Base-by-base conservation (phyloP, 2,329 filamentous ascomycete species). In the Xylariaceae sp. region DNA sequence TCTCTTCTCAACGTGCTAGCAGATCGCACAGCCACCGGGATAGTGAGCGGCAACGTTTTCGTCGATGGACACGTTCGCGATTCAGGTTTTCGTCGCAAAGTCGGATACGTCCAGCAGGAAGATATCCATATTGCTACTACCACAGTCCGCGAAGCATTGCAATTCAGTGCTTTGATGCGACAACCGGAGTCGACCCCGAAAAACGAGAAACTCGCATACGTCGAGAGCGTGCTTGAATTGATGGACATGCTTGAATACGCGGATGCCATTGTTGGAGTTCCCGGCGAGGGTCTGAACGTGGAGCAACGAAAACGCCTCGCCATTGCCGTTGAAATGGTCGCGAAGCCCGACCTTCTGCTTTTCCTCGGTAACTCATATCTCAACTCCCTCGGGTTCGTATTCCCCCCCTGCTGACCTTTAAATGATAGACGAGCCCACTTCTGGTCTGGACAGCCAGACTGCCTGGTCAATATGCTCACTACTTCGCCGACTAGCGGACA, bases 61-160 rank as follows among this genome's bases (percentile, higher is more conserved):
- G 80, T 85, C 11, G 79, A 84, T 57, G 82, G 82, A 39, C 79
- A 78, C 35, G 84, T 83, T 34, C 84, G 88, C 51, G 89, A 93
- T 64, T 80, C 80, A 49, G 90, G 88, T 0, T 96, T 96, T 80
- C 90, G 95, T 72, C 88, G 92, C 63, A 92, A 91, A 76, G 92
- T 90, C 0, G 92, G 91, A 53, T 96, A 95, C 67, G 92, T 91
- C 23, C 90, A 96, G 70, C 92, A 96, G 72, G 89, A 95, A 71
- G 92, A 96, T 81, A 80, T 96, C 10, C 92, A 96, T 71, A 78
- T 94, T 44, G 79, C 86, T 55, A 95, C 90, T 0, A 84, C 87
- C 0, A 96, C 92, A 0, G 92, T 96, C 17, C 86, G 92, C 59
- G 92, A 96, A 74, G 90, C 90, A 4, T 80, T 96, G 37, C 83